Base-by-base conservation (phyloP, 306 rosid genomes). In the Benincasa hispida region DNA sequence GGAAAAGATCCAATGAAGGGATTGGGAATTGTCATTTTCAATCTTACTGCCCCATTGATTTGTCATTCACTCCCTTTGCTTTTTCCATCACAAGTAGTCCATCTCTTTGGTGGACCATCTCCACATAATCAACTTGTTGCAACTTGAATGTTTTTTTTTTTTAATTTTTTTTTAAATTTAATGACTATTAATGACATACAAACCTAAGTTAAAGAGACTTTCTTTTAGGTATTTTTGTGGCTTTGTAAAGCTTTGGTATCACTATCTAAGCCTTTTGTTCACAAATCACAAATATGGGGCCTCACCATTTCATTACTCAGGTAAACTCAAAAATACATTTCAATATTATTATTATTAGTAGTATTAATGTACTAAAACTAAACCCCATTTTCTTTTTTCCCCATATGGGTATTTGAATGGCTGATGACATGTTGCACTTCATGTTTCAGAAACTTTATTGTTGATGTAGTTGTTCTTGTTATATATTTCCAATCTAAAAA, bases 11-110 rank as follows among this genome's bases (percentile, higher is more conserved):
- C 68, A 61, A n/a, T 30, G 68, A 10, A 8, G 50, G 70, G 6
- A 48, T 63, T 63, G 70, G 72, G 53, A 66, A 66, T 22, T 37
- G 73, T 66, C 73, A 66, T n/a, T 39, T n/a, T 66, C 73, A 21
- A 66, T 41, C 73, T 37, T 22, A 10, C 50, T 66, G 73, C 73
- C 30, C 73, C 30, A 66, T 66, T 65, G 69, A 12, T 62, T 62
- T 5, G 42, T 62, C 42, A 8, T 59, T 8, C 7, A 59, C 14
- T 45, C 50, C 6, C 72, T 63, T 63, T 34, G 27, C 6, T 63
- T 63, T 63, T 63, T 15, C 72, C 72, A 65, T 65, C 72, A 65
- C 72, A 65, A 35, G 10, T 67, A 35, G 34, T 67, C 74, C n/a
- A 37, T 67, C 74, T 67, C 30, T n/a, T 67, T 22, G 10, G 74